Conservation (phyloP, 2,329 filamentous ascomycete species). For the Trichoderma harzianum region DNA sequence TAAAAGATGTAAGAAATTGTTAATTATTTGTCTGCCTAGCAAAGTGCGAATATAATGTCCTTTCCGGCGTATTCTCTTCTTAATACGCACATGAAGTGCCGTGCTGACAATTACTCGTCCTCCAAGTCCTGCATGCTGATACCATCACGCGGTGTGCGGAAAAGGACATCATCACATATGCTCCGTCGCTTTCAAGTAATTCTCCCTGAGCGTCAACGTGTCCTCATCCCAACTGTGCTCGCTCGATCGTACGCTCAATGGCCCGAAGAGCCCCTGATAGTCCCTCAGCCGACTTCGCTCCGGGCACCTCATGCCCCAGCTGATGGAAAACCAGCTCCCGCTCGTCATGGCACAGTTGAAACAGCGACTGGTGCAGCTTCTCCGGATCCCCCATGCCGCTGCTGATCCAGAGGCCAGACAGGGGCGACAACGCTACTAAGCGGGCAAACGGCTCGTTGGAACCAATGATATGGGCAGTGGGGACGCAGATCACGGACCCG, state of each 20-base stretch:
- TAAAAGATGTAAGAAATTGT: too few species aligned
- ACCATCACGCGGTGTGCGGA: too few species aligned
- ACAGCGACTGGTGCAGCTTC: not conserved
- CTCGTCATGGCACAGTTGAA: not conserved
- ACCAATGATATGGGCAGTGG: slow-evolving; percentile 21
- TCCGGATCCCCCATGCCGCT: not conserved
- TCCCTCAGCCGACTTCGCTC: not conserved
- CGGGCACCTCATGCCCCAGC: not conserved
- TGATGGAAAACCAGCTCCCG: not conserved
- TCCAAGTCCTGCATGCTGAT: too few species aligned
- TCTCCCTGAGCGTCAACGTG: too few species aligned
- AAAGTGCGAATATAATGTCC: too few species aligned
- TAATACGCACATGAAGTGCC: too few species aligned
- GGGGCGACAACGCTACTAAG: not conserved
- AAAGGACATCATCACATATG: too few species aligned
- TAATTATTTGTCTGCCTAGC: too few species aligned
- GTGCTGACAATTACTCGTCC: too few species aligned
- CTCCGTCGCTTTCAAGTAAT: too few species aligned
- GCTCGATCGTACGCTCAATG: not conserved
- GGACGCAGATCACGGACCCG: slow-evolving; percentile 26
- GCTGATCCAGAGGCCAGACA: not conserved
- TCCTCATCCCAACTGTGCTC: not conserved
- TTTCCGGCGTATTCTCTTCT: too few species aligned
- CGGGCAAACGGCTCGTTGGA: not conserved
- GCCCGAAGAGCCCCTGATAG: not conserved